phyloP scores from a whole-genome alignment of 345 rosid genomes.

The Erodium maritimum region DNA sequence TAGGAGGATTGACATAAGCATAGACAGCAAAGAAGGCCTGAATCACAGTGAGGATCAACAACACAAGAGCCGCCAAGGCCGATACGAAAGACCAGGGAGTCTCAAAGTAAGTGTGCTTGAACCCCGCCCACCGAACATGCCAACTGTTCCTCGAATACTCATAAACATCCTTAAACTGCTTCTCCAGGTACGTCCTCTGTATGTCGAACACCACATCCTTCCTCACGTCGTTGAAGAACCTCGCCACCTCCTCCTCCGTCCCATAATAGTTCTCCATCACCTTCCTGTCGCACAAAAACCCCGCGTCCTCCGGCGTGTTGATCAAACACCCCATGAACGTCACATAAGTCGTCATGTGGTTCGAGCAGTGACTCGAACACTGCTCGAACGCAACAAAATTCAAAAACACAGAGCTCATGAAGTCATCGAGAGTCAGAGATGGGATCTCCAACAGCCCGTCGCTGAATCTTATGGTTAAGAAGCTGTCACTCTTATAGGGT shows the following conservation, averaged over 20 bases:
- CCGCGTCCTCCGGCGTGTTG: constrained; percentile 33
- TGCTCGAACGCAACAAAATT: constrained; percentile 51
- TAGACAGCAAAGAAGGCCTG: constrained; percentile 32
- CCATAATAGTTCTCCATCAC: constrained; percentile 47
- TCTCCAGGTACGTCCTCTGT: constrained; percentile 22
- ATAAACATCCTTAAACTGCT: constrained; percentile 37
- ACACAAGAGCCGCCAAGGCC: constrained; percentile 32
- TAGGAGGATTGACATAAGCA: constrained; percentile 11
- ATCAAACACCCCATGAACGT: constrained; percentile 44
- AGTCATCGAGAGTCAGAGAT: constrained; percentile 26
- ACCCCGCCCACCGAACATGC: constrained; percentile 43
- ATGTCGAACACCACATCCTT: constrained; percentile 40
- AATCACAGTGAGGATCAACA: constrained; percentile 33
- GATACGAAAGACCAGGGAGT: constrained; percentile 57
- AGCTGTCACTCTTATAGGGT: constrained; percentile 22
- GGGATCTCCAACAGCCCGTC: constrained; percentile 43
- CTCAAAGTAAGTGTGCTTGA: constrained; percentile 36
- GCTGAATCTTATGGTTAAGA: constrained; percentile 34
- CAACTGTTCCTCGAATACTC: constrained; percentile 31
- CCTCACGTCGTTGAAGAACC: constrained; percentile 35
- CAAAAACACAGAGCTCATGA: constrained; percentile 25
- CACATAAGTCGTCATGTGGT: constrained; percentile 37
- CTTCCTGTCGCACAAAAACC: constrained; percentile 27
- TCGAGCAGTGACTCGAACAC: constrained; percentile 29
- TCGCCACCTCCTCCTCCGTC: constrained; percentile 29